phyloP scores from a whole-genome alignment of 257 asterid genomes.

The Forsythia suspensa region DNA sequence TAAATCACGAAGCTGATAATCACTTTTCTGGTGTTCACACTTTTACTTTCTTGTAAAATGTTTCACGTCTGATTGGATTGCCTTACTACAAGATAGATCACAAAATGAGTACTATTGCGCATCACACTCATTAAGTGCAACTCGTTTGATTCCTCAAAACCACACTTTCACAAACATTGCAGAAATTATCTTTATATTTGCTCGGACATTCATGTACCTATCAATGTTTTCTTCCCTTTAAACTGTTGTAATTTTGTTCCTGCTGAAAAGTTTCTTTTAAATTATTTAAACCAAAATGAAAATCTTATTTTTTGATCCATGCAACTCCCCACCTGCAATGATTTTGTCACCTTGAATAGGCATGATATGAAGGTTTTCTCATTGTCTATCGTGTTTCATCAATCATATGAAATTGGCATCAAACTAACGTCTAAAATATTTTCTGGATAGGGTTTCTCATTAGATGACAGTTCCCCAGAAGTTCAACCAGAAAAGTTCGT shows the following conservation, averaged over 20 bases:
- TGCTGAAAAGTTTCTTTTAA: background rate
- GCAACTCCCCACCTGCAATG: background rate
- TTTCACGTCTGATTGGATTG: background rate
- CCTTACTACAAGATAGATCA: background rate
- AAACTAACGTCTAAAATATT: constrained; percentile 6
- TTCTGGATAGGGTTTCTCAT: constrained; percentile 69
- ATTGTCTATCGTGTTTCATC: background rate
- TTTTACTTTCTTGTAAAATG: background rate
- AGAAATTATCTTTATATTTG: too few species aligned
- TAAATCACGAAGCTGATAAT: background rate
- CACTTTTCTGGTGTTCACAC: background rate
- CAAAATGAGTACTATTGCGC: background rate
- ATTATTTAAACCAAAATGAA: background rate
- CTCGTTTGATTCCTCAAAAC: background rate
- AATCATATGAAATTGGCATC: constrained; percentile 2
- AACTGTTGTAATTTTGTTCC: too few species aligned
- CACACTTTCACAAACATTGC: background rate
- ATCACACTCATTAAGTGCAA: background rate
- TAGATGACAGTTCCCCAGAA: constrained; percentile 47
- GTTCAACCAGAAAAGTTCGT: constrained; percentile 76
- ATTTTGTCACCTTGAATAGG: background rate
- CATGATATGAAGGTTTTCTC: background rate
- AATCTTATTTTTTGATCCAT: background rate
- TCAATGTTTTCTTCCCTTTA: background rate
- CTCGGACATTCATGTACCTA: background rate